Evolutionary conservation across 129 eudicot genomes (phyloP).

Genomic region (Escallonia rubra): DNA sequence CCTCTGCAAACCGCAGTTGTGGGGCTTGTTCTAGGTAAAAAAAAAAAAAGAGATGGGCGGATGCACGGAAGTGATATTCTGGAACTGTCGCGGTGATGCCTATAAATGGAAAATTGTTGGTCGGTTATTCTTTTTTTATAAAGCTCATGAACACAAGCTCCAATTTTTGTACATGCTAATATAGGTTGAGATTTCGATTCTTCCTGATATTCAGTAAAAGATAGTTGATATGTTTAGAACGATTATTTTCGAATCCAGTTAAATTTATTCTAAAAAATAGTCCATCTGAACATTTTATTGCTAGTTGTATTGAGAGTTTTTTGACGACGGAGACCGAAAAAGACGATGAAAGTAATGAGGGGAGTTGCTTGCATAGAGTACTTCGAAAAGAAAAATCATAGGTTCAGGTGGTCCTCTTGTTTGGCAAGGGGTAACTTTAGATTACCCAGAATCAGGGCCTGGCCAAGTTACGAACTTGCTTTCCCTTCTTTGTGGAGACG

Average conservation of each 20-base stretch:
- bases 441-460: too few relatives aligned
- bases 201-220: too few relatives aligned
- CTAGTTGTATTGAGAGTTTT: not conserved
- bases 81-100: not conserved
- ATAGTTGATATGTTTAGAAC: not conserved
- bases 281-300: not conserved
- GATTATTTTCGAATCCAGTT: not conserved
- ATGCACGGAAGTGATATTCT: not conserved
- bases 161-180: not conserved
- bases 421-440: not conserved
- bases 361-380: not conserved
- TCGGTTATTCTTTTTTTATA: not conserved
- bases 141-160: not conserved
- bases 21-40: too few relatives aligned
- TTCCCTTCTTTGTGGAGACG: too few relatives aligned
- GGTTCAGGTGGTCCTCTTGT: not conserved
- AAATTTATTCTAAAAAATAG: not conserved
- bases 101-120: not conserved
- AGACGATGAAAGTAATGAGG: too few relatives aligned
- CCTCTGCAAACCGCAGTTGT: too few relatives aligned
- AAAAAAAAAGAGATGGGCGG: not conserved
- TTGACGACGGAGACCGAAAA: not conserved
- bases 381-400: not conserved
- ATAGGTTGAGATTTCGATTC: not conserved
- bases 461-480: too few relatives aligned